Percentiles rank a stretch among this genome's conserved stretches.
These are phyloP conservation scores for Syzygium jambos DNA, from an alignment of 345 rosid genomes.

Conservation along the genomic window DNA sequence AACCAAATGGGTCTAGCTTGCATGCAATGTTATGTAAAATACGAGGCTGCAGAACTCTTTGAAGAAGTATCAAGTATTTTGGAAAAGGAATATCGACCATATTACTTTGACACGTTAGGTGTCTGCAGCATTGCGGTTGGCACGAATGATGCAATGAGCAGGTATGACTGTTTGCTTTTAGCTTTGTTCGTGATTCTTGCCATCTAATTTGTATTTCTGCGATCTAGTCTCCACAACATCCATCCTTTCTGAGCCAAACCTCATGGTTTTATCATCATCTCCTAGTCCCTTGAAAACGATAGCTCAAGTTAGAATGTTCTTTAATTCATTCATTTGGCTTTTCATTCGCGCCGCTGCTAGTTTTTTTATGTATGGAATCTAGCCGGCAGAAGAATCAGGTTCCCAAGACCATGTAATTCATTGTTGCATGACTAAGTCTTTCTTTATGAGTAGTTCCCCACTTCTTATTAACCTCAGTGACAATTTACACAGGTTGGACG, in stretches of 20 bases:
- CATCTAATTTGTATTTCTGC: background rate
- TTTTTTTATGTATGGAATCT: background rate
- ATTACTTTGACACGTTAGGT: constrained; percentile 80
- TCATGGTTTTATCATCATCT: background rate
- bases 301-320: background rate
- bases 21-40: constrained; percentile 49
- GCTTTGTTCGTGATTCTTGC: background rate
- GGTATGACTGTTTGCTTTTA: constrained; percentile 26
- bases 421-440: background rate
- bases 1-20: constrained; percentile 93
- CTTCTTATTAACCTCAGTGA: background rate
- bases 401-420: background rate
- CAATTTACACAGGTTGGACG: constrained; percentile 18
- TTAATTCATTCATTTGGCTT: background rate
- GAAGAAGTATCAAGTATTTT: constrained; percentile 74
- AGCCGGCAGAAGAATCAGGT: background rate
- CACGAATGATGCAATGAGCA: constrained; percentile 94
- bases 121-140: constrained; percentile 90
- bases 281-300: background rate
- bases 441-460: background rate
- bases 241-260: background rate
- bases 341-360: background rate
- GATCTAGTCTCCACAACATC: background rate
- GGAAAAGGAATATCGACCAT: constrained; percentile 81
- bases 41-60: constrained; percentile 79